Evolutionary conservation across 2,329 filamentous ascomycete species (phyloP).

Genomic region (Truncatella angustata): DNA sequence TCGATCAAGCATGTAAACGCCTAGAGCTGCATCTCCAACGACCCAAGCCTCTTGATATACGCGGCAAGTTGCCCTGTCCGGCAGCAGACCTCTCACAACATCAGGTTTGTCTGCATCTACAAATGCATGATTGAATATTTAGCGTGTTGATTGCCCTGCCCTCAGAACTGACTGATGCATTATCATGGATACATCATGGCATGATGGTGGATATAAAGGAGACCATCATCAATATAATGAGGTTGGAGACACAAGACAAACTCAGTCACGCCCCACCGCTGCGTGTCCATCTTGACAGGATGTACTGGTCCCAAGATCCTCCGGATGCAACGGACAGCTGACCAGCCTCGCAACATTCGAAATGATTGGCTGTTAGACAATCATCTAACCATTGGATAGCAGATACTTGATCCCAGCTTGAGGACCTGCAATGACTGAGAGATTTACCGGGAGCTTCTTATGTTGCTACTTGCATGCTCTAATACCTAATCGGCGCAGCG

Average conservation of each 20-base stretch:
- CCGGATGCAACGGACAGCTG: slow-evolving; percentile 9
- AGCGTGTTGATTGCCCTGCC: background rate
- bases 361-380: slow-evolving; percentile 1
- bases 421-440: too few relatives aligned
- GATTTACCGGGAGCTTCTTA: too few relatives aligned
- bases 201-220: too few relatives aligned
- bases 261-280: background rate
- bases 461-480: too few relatives aligned
- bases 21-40: background rate
- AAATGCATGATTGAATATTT: background rate
- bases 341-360: slow-evolving; percentile 8
- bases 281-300: background rate
- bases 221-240: background rate
- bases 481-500: too few relatives aligned
- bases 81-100: background rate
- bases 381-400: background rate
- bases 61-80: background rate
- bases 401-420: too few relatives aligned
- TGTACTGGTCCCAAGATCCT: background rate
- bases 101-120: background rate
- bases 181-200: too few relatives aligned
- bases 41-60: background rate
- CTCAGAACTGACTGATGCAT: too few relatives aligned
- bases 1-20: background rate
- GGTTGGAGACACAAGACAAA: background rate